Evolutionary conservation across 2,329 filamentous ascomycete genomes (phyloP).

Genomic region (Sphaerulina vaccinii): DNA sequence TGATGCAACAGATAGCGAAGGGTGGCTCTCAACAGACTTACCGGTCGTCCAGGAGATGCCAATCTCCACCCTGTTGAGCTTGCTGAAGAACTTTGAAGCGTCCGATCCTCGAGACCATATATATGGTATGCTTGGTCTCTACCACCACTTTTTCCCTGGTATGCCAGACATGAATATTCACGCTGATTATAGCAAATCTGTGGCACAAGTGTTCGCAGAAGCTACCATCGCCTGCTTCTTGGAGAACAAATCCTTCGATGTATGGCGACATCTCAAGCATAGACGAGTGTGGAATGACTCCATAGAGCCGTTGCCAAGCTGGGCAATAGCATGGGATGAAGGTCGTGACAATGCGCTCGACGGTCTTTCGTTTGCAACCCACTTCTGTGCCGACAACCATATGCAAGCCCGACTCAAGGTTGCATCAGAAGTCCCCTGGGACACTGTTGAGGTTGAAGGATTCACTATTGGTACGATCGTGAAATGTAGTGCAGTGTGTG

Average conservation of each 20-base stretch:
- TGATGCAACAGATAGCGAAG: not conserved
- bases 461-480: not conserved
- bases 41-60: not conserved
- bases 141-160: not conserved
- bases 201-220: not conserved
- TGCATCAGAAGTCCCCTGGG: not conserved
- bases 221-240: not conserved
- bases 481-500: not conserved
- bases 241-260: not conserved
- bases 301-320: not conserved
- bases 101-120: slow-evolving; percentile 10
- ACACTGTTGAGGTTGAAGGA: not conserved
- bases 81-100: slow-evolving; percentile 6
- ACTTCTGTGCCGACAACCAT: not conserved
- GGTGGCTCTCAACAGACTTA: not conserved
- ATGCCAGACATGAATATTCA: not conserved
- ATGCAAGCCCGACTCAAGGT: not conserved
- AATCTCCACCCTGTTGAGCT: slow-evolving; percentile 1
- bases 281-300: not conserved
- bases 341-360: not conserved
- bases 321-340: not conserved
- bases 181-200: slow-evolving; percentile 5
- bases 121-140: slow-evolving; percentile 3
- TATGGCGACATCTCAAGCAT: not conserved
- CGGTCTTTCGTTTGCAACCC: not conserved